Percentiles rank a stretch among this genome's conserved stretches.
Conservation (phyloP, 305 asterid species). For the Fraxinus platypoda region DNA sequence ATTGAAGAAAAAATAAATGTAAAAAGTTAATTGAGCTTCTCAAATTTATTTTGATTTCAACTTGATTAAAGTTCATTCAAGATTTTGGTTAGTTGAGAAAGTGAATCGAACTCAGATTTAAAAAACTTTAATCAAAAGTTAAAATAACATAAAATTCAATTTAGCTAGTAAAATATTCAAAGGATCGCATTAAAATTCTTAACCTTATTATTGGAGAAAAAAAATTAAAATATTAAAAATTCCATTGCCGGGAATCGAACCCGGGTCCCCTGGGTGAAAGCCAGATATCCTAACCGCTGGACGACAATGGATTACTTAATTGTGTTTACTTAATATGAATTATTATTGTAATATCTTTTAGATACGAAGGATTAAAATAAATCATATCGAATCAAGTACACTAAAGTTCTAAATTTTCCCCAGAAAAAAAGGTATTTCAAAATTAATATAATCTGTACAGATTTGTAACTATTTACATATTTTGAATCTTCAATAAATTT, state of each 20-base stretch:
- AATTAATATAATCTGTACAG: no score
- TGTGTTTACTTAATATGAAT: no score
- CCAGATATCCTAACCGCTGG: slow-evolving; percentile 61
- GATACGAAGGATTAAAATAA: no score
- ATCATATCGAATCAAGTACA: no score
- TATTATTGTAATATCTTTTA: no score
- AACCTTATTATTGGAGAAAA: neutral
- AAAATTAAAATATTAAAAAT: neutral
- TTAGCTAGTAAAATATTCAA: neutral
- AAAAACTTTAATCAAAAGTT: neutral
- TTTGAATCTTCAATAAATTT: neutral
- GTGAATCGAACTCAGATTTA: neutral
- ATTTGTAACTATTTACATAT: no score
- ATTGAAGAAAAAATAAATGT: neutral
- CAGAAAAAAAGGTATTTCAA: no score
- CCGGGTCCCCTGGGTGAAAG: slow-evolving; percentile 62
- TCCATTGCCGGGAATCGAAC: slow-evolving; percentile 50
- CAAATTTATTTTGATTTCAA: neutral
- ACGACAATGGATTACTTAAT: slow-evolving; percentile 25
- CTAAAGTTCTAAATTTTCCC: no score
- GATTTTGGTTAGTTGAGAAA: no score
- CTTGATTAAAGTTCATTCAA: neutral
- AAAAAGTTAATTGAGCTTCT: neutral
- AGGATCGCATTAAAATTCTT: neutral
- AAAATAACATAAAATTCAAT: neutral